Base-by-base conservation (phyloP, 495 filamentous ascomycete species). In the Xylaria nigripes region DNA sequence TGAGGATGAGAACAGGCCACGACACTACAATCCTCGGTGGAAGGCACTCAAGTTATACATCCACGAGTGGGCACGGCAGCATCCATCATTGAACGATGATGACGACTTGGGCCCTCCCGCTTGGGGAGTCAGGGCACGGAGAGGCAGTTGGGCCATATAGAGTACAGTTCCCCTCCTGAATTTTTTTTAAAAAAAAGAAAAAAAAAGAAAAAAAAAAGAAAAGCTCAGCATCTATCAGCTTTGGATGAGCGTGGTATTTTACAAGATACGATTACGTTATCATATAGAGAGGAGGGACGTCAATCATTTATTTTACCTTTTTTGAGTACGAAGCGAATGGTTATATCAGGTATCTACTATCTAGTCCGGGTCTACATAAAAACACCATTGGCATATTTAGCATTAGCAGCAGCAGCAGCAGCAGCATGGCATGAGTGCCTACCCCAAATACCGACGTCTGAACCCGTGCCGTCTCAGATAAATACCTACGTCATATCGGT, bases 141-240 rank as follows among this genome's bases (percentile, higher is more conserved):
- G 81, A 64, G 89, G 89, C 45, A 92, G 87, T 63, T 95, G 89
- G 89, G 88, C 85, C n/a, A 72, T 86, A 57, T 93, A 63, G 51
- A 53, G 32, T 22, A 29, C 38, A 13, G 41, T 27, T 3, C 24
- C 10, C 40, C 12, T 36, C 32, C 32, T 13, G 32, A 36, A n/a
- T n/a, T n/a, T n/a, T n/a, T n/a, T n/a, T n/a, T n/a, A n/a, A n/a
- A n/a, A n/a, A n/a, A n/a, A n/a, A n/a, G n/a, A n/a, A n/a, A n/a
- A n/a, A n/a, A n/a, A n/a, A n/a, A n/a, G n/a, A n/a, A n/a, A n/a
- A n/a, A n/a, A n/a, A n/a, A n/a, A n/a, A n/a, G n/a, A n/a, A n/a
- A n/a, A n/a, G n/a, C n/a, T n/a, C n/a, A n/a, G n/a, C 16, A 43
- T 49, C 18, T 12, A 34, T 45, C 23, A 48, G 13, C 29, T 44